Evolutionary conservation across 345 rosid species (phyloP), one percentile per base, ranked within the genome.

Genomic region (Lumnitzera littorea): DNA sequence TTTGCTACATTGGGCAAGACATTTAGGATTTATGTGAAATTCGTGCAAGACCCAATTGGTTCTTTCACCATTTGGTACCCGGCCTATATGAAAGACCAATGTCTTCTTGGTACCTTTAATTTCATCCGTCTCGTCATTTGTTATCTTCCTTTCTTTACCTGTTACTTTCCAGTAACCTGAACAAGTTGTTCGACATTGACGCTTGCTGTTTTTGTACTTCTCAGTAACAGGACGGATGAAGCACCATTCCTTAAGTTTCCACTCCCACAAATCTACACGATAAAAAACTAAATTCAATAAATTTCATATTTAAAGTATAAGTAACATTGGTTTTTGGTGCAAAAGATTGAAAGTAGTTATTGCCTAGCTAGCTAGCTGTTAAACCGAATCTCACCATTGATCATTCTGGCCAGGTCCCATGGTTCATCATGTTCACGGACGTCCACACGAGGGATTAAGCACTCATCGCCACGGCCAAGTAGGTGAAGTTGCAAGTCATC

Each of bases 111-210:
- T 61, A 20, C 91, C 87, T 14, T 80, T 74, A 2, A 10, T 11
- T 0, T 48, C 47, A 2, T 47, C 46, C 3, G 55, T 63, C 2
- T 23, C 63, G 56, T 57, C 62, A 2, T 46, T 50, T 14, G 3
- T 67, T 64, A 82, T 54, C 0, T 1, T 2, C n/a, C 75, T 70
- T 20, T 67, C 61, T 12, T 47, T 27, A 4, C 88, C 78, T 0
- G 88, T 83, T 31, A 60, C 68, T 62, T 85, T 85, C 88, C 88
- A 20, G 20, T 20, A 20, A 20, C 20, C 20, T 20, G 20, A 20
- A 20, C 20, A 20, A 20, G 20, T 20, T 7, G 25, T 61, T 20
- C 86, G 64, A 14, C 53, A 62, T 49, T 51, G 17, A 31, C 67
- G 46, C 5, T 62, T 61, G 48, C 78, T 73, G 50, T 55, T 55